These are phyloP conservation scores for Picea abies DNA, from an alignment of 83 land plant species.

Conservation along the genomic window DNA sequence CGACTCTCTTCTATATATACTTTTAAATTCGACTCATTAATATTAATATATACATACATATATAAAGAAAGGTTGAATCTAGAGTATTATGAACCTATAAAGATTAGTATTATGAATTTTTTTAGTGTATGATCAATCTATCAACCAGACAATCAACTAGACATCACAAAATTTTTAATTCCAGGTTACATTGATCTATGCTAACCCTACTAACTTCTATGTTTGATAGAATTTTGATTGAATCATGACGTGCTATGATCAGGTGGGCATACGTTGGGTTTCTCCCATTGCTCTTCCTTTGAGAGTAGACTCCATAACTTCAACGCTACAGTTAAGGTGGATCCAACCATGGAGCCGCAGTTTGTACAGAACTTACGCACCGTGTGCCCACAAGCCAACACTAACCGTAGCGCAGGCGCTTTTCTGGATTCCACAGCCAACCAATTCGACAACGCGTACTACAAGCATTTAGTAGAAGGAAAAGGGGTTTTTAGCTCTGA, in stretches of 20 bases:
- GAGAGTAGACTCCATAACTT: constrained; percentile 36
- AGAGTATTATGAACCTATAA: too few relatives aligned
- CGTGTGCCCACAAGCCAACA: constrained; percentile 36
- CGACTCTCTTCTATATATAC: too few relatives aligned
- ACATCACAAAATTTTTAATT: too few relatives aligned
- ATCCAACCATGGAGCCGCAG: constrained; percentile 31
- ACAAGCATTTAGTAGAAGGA: constrained; percentile 27
- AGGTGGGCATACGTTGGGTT: constrained; percentile 53
- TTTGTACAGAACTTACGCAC: constrained; percentile 29
- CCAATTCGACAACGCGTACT: constrained; percentile 53
- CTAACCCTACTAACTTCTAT: too few relatives aligned
- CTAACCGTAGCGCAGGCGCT: constrained; percentile 27
- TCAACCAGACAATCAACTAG: too few relatives aligned
- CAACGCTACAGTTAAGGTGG: not conserved
- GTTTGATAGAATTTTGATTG: too few relatives aligned
- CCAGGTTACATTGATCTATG: too few relatives aligned
- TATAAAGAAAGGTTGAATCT: too few relatives aligned
- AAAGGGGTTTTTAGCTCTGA: constrained; percentile 55
- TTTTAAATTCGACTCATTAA: too few relatives aligned
- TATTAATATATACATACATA: too few relatives aligned
- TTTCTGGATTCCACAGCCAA: constrained; percentile 38
- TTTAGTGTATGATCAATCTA: too few relatives aligned
- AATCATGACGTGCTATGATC: not conserved
- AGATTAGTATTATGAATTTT: too few relatives aligned
- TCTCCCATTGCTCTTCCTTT: constrained; percentile 23